These are phyloP conservation scores for Infundibulicybe gibba DNA, from an alignment of 768 basidiomycete genomes.

Conservation along the genomic window DNA sequence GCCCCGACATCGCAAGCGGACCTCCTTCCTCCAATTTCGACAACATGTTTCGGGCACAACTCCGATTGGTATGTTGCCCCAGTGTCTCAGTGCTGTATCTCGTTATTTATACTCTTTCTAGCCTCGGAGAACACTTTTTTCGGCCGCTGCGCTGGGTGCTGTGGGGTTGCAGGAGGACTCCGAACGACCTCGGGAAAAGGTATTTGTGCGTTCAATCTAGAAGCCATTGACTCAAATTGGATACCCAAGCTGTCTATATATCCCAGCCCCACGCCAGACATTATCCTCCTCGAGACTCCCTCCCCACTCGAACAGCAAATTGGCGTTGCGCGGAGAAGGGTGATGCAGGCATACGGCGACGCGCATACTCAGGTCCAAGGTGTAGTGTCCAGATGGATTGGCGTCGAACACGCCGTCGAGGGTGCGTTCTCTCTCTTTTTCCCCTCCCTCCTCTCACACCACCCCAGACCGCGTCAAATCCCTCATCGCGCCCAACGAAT, in stretches of 20 bases:
- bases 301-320: conserved; percentile 78
- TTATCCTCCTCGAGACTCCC: conserved; percentile 73
- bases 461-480: conserved; percentile 74
- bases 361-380: conserved; percentile 68
- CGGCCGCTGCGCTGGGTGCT: conserved; percentile 25
- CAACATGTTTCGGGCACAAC: conserved; percentile 13
- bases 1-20: too few species aligned
- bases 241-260: conserved; percentile 85
- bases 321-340: conserved; percentile 58
- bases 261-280: conserved; percentile 52
- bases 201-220: conserved; percentile 1
- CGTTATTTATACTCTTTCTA: conserved; percentile 8
- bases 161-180: conserved; percentile 21
- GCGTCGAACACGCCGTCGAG: conserved; percentile 81
- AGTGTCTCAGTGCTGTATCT: neutral
- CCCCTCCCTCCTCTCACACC: neutral
- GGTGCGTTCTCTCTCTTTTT: conserved; percentile 47
- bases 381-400: conserved; percentile 80
- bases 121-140: conserved; percentile 30
- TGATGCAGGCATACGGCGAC: conserved; percentile 51
- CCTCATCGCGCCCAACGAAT: conserved; percentile 75
- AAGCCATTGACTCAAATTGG: neutral
- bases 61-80: conserved; percentile 9
- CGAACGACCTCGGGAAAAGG: conserved; percentile 27
- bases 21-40: too few species aligned